Evolutionary conservation across 1,139 yeast genomes (phyloP).

Genomic region (Pichia sp.): DNA sequence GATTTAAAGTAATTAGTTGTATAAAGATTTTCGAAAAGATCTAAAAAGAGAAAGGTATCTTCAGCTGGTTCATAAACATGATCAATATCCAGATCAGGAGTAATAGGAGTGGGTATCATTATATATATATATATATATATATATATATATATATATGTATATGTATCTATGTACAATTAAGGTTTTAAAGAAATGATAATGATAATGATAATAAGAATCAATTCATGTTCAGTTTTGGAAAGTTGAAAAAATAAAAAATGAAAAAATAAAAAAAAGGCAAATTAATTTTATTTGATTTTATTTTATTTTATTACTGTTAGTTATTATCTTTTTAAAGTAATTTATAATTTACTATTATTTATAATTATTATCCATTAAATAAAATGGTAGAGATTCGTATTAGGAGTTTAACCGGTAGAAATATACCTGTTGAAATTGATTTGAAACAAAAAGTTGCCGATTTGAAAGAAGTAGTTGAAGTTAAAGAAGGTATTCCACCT

Average conservation of each 20-base stretch:
- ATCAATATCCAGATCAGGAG: conserved; percentile 38
- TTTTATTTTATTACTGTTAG: neutral
- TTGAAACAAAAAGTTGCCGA: conserved; percentile 42
- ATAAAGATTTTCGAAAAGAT: conserved; percentile 62
- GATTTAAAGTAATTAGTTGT: conserved; percentile 28
- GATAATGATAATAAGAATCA: no score
- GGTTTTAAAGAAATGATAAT: no score
- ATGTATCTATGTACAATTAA: no score
- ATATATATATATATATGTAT: neutral
- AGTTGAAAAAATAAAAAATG: no score
- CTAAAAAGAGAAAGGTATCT: conserved; percentile 78
- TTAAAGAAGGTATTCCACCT: conserved; percentile 96
- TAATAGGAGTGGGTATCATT: conserved; percentile 57
- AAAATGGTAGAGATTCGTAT: conserved; percentile 26
- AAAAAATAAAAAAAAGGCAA: neutral
- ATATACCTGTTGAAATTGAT: conserved; percentile 33
- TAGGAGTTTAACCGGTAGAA: conserved; percentile 70
- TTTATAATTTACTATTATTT: neutral
- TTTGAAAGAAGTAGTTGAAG: conserved; percentile 90
- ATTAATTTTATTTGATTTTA: neutral
- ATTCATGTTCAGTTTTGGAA: no score
- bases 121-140: neutral
- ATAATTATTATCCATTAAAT: no score
- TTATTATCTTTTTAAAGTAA: neutral
- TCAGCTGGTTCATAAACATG: conserved; percentile 90